Evolutionary conservation across 2,329 filamentous ascomycete species (phyloP), one percentile per base, ranked within the genome.

Genomic region (Xylariaceae sp.): DNA sequence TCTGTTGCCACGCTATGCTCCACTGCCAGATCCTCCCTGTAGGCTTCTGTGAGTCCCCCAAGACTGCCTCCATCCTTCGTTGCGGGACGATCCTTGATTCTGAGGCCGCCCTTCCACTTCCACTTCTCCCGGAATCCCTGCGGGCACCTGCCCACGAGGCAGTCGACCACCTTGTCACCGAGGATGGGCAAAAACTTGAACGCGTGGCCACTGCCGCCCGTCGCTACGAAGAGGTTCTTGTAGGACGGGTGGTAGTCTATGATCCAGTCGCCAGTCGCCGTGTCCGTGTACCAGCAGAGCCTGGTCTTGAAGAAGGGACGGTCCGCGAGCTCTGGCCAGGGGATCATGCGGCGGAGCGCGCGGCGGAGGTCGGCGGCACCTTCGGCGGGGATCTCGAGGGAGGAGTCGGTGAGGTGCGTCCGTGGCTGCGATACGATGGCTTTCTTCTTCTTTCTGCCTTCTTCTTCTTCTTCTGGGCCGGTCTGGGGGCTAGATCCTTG

Each of bases 251-350:
- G 82, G 59, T 81, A 79, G 53, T 81, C 76, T 44, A 86, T 70
- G 38, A 88, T 69, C 65, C 85, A 88, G 55, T 88, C 78, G 15
- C 76, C 83, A 13, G 76, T 77, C 6, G 76, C 70, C 51, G 83
- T 88, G 63, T 88, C 83, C 4, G 78, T 78, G 58, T 88, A 88
- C 83, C 83, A 88, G 64, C 83, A 88, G 37, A 87, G 63, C 16
- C 81, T 69, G 2, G 78, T 82, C 37, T 68, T 66, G 41, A 64
- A 63, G 64, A 85, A 86, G 2, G 76, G 74, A 17, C 83, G 68
- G 16, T 71, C 67, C 34, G 68, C 69, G 13, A 85, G 67, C 8
- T 68, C 67, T 5, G 63, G 63, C 44, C 70, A 55, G 1, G 83
- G 79, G 4, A 85, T 66, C 51, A 85, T 71, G 43, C 78, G 69